Percentiles rank a stretch among this genome's conserved stretches.
Evolutionary conservation across 495 filamentous ascomycete genomes (phyloP).

Genomic region (Penicillium longicatenatum): DNA sequence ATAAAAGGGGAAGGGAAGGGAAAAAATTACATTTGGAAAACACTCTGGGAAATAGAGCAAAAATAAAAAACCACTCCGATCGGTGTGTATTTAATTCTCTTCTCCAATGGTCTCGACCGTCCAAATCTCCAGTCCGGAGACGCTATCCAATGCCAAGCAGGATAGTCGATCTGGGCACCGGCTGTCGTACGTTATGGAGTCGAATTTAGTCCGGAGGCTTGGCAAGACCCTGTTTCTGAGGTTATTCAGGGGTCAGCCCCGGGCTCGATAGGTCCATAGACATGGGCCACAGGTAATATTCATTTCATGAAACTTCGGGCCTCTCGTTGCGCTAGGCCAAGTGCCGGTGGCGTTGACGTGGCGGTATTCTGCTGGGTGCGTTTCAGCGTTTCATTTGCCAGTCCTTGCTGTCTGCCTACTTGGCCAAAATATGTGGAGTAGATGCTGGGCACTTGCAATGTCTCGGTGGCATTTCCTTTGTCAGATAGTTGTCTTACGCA

Average conservation of each 20-base stretch:
- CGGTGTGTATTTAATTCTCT: slow-evolving; percentile 6
- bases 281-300: neutral
- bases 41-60: neutral
- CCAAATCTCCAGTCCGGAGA: slow-evolving; percentile 1
- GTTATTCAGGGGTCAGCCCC: slow-evolving; percentile 20
- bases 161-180: slow-evolving; percentile 24
- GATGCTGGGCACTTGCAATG: neutral
- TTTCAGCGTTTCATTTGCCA: neutral
- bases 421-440: neutral
- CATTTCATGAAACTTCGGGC: neutral
- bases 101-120: slow-evolving; percentile 15
- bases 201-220: slow-evolving; percentile 15
- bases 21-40: neutral
- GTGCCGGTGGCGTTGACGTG: neutral
- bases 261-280: neutral
- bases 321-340: neutral
- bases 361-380: too few relatives aligned
- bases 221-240: slow-evolving; percentile 24
- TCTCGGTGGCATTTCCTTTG: neutral
- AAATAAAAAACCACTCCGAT: neutral
- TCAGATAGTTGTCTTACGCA: neutral
- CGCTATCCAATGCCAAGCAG: slow-evolving; percentile 13
- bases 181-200: slow-evolving; percentile 1
- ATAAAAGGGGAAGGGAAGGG: neutral
- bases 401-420: neutral